Conservation (phyloP, 1,284 basidiomycete species). For the Trichosporon asahii region DNA sequence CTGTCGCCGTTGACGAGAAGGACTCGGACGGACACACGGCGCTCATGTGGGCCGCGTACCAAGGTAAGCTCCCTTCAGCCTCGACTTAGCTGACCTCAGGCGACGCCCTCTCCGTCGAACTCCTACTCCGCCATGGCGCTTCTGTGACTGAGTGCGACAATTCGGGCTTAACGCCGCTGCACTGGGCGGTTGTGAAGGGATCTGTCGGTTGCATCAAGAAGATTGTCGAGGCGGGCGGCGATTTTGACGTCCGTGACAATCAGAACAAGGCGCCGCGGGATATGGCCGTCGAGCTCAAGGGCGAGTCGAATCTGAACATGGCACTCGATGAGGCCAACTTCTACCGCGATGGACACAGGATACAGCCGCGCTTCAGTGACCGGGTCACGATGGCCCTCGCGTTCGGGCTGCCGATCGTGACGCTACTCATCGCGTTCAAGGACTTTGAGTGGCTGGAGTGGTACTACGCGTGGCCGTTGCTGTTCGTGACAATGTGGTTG, state of each 20-base stretch:
- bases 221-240: constrained; percentile 78
- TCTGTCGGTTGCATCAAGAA: constrained; percentile 78
- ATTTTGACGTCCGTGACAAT: constrained; percentile 74
- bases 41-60: constrained; percentile 99
- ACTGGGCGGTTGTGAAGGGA: constrained; percentile 98
- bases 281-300: constrained; percentile 92
- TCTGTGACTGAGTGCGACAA: constrained; percentile 72
- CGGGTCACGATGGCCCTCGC: constrained; percentile 77
- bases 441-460: constrained; percentile 78
- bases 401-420: constrained; percentile 71
- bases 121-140: constrained; percentile 84
- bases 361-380: constrained; percentile 52
- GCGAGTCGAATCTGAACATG: constrained; percentile 77
- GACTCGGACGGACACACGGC: constrained; percentile 92
- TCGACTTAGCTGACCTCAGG: constrained; percentile 12
- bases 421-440: constrained; percentile 76
- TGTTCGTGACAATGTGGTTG: constrained; percentile 77
- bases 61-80: constrained; percentile 51
- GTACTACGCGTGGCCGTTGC: constrained; percentile 80
- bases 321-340: constrained; percentile 72
- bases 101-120: constrained; percentile 88
- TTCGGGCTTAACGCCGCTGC: constrained; percentile 80
- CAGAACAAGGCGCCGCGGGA: constrained; percentile 86
- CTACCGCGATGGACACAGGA: constrained; percentile 33
- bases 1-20: constrained; percentile 78